Evolutionary conservation across 75 land plant genomes (phyloP).

Genomic region (Sequoiadendron giganteum): DNA sequence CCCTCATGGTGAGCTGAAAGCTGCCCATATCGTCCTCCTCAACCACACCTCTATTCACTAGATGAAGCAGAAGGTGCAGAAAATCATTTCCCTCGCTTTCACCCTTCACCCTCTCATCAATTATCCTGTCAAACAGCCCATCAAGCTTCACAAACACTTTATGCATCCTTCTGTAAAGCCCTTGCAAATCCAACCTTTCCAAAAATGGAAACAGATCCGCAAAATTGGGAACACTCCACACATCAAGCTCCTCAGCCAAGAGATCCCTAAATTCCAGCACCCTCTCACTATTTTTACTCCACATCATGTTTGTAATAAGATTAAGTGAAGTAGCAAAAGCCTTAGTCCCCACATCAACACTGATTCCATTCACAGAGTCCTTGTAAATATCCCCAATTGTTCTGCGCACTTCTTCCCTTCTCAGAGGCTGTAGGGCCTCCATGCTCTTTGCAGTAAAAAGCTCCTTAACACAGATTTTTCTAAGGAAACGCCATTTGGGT

Average conservation of each 20-base stretch:
- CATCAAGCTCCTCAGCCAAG: constrained; percentile 13
- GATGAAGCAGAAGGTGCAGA: constrained; percentile 30
- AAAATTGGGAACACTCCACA: constrained; percentile 28
- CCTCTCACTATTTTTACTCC: constrained; percentile 5
- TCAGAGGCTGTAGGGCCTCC: background rate
- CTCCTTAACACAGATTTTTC: background rate
- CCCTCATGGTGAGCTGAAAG: constrained; percentile 24
- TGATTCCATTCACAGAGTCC: background rate
- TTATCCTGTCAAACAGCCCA: constrained; percentile 19
- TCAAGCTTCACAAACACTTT: constrained; percentile 14
- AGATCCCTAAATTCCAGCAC: constrained; percentile 21
- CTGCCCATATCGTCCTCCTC: constrained; percentile 15
- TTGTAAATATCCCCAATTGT: background rate
- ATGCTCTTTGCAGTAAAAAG: background rate
- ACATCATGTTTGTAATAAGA: background rate
- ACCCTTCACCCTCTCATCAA: constrained; percentile 14
- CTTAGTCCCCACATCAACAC: background rate
- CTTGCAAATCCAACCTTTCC: constrained; percentile 39
- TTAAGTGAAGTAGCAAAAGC: background rate
- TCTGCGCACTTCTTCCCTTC: constrained; percentile 8
- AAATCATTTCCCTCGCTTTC: constrained; percentile 22
- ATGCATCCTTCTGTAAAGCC: constrained; percentile 19
- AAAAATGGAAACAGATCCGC: constrained; percentile 35
- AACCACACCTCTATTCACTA: background rate
- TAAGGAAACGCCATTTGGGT: background rate